Conservation (phyloP, 2,329 filamentous ascomycete genomes). For the Ramichloridium luteum region DNA sequence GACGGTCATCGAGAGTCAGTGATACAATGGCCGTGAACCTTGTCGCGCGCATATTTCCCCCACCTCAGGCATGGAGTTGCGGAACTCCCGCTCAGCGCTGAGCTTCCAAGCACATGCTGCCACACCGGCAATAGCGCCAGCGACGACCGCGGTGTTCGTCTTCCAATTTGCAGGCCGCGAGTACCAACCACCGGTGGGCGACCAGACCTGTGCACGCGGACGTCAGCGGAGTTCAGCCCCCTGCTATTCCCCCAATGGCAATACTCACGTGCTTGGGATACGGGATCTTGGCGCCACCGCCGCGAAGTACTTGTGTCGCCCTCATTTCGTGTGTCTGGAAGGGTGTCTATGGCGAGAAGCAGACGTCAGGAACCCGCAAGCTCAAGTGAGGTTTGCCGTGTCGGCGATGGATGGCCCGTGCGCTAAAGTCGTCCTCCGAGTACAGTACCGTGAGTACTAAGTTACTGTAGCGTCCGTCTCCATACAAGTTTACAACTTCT, state of each 20-base stretch:
- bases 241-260: constrained; percentile 28
- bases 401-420: no score
- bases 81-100: constrained; percentile 61
- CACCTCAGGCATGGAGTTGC: constrained; percentile 60
- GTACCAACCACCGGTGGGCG: constrained; percentile 96
- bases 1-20: constrained; percentile 2
- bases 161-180: constrained; percentile 91
- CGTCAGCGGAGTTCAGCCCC: neutral
- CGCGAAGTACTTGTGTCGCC: constrained; percentile 31
- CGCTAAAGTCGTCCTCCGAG: no score
- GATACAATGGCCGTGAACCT: constrained; percentile 2
- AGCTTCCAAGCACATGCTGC: constrained; percentile 53
- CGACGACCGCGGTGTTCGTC: constrained; percentile 70
- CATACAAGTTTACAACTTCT: no score
- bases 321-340: constrained; percentile 17
- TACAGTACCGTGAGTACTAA: no score
- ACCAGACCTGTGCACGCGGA: constrained; percentile 83
- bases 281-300: constrained; percentile 70
- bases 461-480: no score
- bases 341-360: no score
- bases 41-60: constrained; percentile 3
- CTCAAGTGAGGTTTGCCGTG: no score
- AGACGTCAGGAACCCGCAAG: no score
- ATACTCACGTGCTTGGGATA: constrained; percentile 26
- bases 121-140: constrained; percentile 55